Conservation (phyloP, 345 rosid species). For the Aquilaria sinensis region DNA sequence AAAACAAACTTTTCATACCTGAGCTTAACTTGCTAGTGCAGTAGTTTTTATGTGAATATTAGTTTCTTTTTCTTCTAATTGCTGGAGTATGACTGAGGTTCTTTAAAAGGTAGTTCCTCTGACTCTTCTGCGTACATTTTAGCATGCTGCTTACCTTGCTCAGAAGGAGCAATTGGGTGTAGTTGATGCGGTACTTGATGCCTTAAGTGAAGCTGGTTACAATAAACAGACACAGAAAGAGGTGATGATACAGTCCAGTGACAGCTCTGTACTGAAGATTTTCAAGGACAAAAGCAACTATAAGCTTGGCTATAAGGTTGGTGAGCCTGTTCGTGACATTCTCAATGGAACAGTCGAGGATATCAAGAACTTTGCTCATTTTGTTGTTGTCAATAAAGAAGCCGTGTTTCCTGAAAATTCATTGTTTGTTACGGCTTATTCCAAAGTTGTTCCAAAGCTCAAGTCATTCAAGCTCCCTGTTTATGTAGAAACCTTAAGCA, state of each 20-base stretch:
- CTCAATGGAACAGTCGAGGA: constrained; percentile 37
- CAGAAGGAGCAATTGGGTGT: constrained; percentile 42
- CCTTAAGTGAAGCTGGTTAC: constrained; percentile 61
- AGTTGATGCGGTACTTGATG: constrained; percentile 46
- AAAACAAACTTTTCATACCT: no score
- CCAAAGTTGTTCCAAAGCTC: constrained; percentile 49
- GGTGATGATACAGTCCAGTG: constrained; percentile 80
- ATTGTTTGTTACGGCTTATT: constrained; percentile 23
- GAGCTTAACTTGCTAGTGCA: no score
- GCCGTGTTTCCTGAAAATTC: constrained; percentile 37
- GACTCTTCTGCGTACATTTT: constrained; percentile 13
- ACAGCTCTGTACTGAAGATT: constrained; percentile 64
- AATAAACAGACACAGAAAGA: constrained; percentile 31
- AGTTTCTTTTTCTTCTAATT: no score
- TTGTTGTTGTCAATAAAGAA: constrained; percentile 51
- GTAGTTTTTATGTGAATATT: no score
- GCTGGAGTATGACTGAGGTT: no score
- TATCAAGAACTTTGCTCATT: constrained; percentile 59
- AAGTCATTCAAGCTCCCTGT: constrained; percentile 46
- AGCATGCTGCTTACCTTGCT: constrained; percentile 74
- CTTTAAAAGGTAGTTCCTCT: no score
- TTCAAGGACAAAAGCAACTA: constrained; percentile 43
- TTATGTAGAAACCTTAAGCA: constrained; percentile 60
- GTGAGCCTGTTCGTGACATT: constrained; percentile 56
- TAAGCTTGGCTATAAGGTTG: constrained; percentile 58